Evolutionary conservation across 2,329 filamentous ascomycete species (phyloP).

Genomic region (Diaporthe ampelina): DNA sequence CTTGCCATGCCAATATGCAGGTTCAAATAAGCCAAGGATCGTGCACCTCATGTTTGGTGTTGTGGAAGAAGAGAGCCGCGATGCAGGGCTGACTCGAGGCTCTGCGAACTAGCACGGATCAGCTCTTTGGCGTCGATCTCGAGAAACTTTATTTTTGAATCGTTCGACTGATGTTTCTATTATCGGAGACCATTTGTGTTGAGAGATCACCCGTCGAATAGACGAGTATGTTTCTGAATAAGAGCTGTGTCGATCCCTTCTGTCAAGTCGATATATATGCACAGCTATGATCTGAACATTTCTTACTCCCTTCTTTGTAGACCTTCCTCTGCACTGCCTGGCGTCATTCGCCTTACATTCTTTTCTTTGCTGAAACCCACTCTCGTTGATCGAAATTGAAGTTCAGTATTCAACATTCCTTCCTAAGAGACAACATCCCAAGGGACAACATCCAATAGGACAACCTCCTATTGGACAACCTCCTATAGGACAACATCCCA

Average conservation of each 20-base stretch:
- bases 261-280: background rate
- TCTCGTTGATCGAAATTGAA: slow-evolving; percentile 27
- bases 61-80: background rate
- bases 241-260: background rate
- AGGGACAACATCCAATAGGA: too few species aligned
- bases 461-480: too few species aligned
- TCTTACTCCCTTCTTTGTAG: background rate
- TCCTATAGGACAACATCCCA: too few species aligned
- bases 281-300: background rate
- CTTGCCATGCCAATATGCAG: background rate
- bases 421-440: too few species aligned
- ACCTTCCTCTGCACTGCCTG: background rate
- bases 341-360: slow-evolving; percentile 7
- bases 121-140: background rate
- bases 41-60: background rate
- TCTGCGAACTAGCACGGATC: background rate
- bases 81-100: background rate
- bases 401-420: slow-evolving; percentile 9
- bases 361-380: background rate
- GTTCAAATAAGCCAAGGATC: slow-evolving; percentile 10
- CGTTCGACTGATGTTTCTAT: slow-evolving; percentile 16
- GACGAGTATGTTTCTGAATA: slow-evolving; percentile 2
- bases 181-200: background rate
- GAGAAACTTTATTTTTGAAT: slow-evolving; percentile 5
- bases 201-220: background rate